A percentile compares a stretch with the other conserved stretches of the same genome.
phyloP scores from a whole-genome alignment of 140 eudicot genomes.

The Anethum foeniculum region DNA sequence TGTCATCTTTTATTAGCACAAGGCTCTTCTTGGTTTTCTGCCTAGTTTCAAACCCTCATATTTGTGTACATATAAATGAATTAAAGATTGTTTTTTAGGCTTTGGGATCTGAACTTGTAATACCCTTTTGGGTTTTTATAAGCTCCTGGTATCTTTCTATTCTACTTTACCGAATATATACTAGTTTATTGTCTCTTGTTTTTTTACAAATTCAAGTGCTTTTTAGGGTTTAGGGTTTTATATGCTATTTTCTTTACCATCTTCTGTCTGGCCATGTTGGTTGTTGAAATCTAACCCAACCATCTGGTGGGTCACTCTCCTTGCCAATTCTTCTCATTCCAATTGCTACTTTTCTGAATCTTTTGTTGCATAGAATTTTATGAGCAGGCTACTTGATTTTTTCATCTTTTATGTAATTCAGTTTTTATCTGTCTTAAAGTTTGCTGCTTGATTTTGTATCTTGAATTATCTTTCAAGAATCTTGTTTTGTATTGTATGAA shows the following conservation, averaged over 20 bases:
- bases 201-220: neutral
- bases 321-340: neutral
- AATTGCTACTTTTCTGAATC: neutral
- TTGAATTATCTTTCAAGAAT: neutral
- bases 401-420: neutral
- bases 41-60: neutral
- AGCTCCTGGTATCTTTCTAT: neutral
- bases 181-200: neutral
- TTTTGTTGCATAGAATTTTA: neutral
- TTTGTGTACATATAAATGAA: neutral
- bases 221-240: constrained; percentile 49
- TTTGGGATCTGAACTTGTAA: neutral
- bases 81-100: neutral
- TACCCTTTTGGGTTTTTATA: constrained; percentile 7
- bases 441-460: neutral
- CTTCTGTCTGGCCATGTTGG: constrained; percentile 9
- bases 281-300: constrained; percentile 6
- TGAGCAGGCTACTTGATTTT: neutral
- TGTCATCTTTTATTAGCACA: neutral
- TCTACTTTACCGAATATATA: neutral
- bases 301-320: neutral
- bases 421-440: neutral
- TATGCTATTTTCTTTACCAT: constrained; percentile 13
- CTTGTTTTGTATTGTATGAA: neutral
- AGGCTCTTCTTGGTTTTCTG: neutral